Conservation (phyloP, 1,284 basidiomycete species). For the Puccinia horiana region DNA sequence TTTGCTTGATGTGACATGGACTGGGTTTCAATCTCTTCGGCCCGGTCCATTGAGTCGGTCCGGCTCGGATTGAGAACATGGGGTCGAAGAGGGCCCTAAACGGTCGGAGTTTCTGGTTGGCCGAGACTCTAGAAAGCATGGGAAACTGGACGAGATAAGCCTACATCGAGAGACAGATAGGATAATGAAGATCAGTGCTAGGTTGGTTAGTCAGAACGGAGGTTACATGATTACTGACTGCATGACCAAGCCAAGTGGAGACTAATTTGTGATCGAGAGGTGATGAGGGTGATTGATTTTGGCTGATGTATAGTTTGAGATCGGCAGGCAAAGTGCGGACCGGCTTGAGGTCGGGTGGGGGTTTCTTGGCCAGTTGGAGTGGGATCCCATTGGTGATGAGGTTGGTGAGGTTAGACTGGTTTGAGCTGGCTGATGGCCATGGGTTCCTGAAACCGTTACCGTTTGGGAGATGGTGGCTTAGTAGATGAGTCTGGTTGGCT, state of each 20-base stretch:
- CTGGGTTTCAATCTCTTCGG: conserved; percentile 51
- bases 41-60: conserved; percentile 54
- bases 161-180: background rate
- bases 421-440: conserved; percentile 52
- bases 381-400: conserved; percentile 44
- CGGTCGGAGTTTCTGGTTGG: background rate
- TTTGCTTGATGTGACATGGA: conserved; percentile 53
- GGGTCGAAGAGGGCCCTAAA: conserved; percentile 55
- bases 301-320: conserved; percentile 22
- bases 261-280: conserved; percentile 6
- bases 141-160: conserved; percentile 28
- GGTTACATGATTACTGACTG: conserved; percentile 19
- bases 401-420: background rate
- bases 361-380: conserved; percentile 27
- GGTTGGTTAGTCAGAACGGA: background rate
- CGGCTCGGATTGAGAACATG: conserved; percentile 54
- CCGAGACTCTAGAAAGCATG: background rate
- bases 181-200: background rate
- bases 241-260: conserved; percentile 44
- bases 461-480: conserved; percentile 51
- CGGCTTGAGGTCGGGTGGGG: background rate
- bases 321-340: conserved; percentile 23
- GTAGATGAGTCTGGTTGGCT: background rate
- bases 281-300: background rate
- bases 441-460: conserved; percentile 53